phyloP scores from a whole-genome alignment of 2,329 filamentous ascomycete genomes.

The Botrytis medusae region DNA sequence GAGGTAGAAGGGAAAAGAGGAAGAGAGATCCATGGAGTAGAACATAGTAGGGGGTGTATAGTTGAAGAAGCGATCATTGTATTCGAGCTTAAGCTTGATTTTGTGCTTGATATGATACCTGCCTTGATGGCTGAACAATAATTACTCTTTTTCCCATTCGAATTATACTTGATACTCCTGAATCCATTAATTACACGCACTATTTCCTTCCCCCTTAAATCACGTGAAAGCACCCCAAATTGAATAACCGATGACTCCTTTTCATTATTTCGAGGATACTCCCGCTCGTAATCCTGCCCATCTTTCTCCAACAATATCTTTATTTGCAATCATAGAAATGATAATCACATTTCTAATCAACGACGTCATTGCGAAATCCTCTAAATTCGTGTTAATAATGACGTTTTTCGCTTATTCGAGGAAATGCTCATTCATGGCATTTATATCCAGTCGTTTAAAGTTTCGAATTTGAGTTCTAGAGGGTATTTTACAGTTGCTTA shows the following conservation, averaged over 20 bases:
- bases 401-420: neutral
- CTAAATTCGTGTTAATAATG: neutral
- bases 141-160: neutral
- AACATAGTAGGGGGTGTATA: neutral
- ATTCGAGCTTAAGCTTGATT: neutral
- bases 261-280: neutral
- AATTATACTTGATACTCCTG: neutral
- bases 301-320: neutral
- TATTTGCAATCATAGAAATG: neutral
- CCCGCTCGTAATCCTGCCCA: neutral
- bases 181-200: neutral
- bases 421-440: neutral
- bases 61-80: neutral
- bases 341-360: neutral
- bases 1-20: neutral
- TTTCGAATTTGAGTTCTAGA: neutral
- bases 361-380: neutral
- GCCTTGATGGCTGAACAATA: slow-evolving; percentile 4
- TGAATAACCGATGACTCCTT: neutral
- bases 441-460: too few species aligned
- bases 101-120: neutral
- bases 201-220: neutral
- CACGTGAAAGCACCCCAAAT: neutral
- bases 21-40: neutral
- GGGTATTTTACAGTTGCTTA: neutral